Evolutionary conservation across 768 basidiomycete species (phyloP), one percentile per base, ranked within the genome.

Genomic region (Glaciozyma martinii): DNA sequence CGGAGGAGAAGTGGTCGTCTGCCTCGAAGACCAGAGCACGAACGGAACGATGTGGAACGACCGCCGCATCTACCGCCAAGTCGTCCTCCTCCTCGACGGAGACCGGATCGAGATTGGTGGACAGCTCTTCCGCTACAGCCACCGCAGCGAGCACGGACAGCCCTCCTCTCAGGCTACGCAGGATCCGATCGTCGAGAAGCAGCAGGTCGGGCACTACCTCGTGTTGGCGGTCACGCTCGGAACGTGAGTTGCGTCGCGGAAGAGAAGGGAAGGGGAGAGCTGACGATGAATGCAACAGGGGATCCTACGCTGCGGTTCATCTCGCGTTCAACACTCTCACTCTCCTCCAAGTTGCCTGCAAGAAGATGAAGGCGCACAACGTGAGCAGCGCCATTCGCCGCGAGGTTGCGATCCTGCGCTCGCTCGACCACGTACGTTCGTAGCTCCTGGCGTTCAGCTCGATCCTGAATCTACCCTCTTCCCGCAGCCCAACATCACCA

Each of bases 41-140:
- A 69, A 69, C 56, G 68, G 68, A 3, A 66, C 62, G 5, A 46
- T 69, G 27, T 44, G 59, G 53, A 69, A 69, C 53, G 61, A 56
- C 13, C 44, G 65, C 27, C 43, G 32, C 8, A 12, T 58, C 4
- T 32, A 62, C 49, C 25, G 27, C 23, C 43, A n/a, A 9, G 46
- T 62, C 25, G 59, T 63, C 42, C 50, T 69, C 16, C 65, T 69
- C 12, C 43, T 21, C 21, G 54, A 60, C 19, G 68, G 65, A 0
- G 68, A 69, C 55, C 8, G 47, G 5, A 46, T 69, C 65, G 68
- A 69, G 30, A 69, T 69, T 56, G 59, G 29, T 9, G 19, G 27
- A 2, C 67, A 63, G 12, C 32, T 21, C 57, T n/a, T 2, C 25
- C 23, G 15, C 7, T 52, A 25, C n/a, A 16, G n/a, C 4, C 40